Conservation (phyloP, 352 stramenopile species). For the Thalassiosira livingstoniorum region DNA sequence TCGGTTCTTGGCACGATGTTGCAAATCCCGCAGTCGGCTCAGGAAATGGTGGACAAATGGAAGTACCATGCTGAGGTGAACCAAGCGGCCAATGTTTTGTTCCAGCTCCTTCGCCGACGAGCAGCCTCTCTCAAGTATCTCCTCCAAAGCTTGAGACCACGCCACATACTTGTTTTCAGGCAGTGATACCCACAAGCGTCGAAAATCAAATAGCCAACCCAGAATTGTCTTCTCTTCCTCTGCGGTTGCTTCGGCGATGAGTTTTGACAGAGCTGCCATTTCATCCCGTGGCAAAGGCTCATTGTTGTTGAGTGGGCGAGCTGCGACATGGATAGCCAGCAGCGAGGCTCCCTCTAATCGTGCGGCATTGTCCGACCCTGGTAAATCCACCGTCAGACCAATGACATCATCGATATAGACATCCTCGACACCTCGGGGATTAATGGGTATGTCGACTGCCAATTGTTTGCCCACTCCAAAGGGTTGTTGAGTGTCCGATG, state of each 20-base stretch:
- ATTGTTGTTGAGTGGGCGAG: not conserved
- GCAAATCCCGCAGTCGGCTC: not conserved
- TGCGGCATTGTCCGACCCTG: not conserved
- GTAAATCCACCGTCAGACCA: not conserved
- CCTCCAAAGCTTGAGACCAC: not conserved
- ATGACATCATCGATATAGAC: constrained; percentile 17
- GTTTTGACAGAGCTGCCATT: constrained; percentile 3
- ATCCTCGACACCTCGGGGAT: not conserved
- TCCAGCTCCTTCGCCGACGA: not conserved
- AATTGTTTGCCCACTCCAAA: constrained; percentile 10
- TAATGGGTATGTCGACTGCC: constrained; percentile 8
- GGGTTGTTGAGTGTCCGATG: not conserved
- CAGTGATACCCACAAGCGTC: not conserved
- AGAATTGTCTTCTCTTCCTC: constrained; percentile 25
- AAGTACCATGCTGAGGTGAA: not conserved
- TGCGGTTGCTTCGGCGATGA: not conserved
- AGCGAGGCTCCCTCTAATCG: not conserved
- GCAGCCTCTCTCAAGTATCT: not conserved
- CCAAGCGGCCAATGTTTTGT: not conserved
- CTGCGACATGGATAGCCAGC: constrained; percentile 1
- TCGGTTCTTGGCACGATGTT: not conserved
- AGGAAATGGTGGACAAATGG: not conserved
- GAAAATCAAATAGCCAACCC: constrained; percentile 8
- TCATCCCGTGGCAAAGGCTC: constrained; percentile 17
- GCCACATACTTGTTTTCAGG: constrained; percentile 8